Conservation (phyloP, 805 yeast genomes). For the Sporopachydermia lactativora region DNA sequence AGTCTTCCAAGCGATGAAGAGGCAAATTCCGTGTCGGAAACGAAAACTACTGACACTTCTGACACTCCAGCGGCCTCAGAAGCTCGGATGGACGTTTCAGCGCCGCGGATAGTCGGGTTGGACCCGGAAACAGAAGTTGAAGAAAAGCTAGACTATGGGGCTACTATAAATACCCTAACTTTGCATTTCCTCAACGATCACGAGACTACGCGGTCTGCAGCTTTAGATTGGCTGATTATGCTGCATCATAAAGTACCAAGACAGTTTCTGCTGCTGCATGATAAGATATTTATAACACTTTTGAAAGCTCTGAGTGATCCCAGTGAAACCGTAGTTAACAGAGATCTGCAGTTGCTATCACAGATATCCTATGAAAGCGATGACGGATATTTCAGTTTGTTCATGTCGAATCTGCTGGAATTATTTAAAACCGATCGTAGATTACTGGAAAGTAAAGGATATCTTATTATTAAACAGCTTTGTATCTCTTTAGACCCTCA, state of each 20-base stretch:
- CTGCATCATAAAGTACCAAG: conserved; percentile 58
- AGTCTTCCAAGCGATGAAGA: conserved; percentile 27
- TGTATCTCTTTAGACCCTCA: conserved; percentile 75
- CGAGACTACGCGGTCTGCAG: conserved; percentile 70
- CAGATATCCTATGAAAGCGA: conserved; percentile 58
- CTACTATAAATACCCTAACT: conserved; percentile 59
- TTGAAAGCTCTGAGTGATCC: conserved; percentile 62
- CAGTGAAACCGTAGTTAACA: conserved; percentile 62
- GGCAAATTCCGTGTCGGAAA: conserved; percentile 26
- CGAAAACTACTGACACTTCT: conserved; percentile 6
- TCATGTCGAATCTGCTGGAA: conserved; percentile 55
- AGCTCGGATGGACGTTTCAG: conserved; percentile 12
- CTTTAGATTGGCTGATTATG: conserved; percentile 81
- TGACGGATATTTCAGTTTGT: conserved; percentile 61
- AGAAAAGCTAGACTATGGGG: conserved; percentile 31
- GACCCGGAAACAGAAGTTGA: conserved; percentile 8
- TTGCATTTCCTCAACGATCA: conserved; percentile 60
- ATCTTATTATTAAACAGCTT: conserved; percentile 69
- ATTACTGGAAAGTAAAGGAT: conserved; percentile 58
- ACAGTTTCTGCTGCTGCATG: conserved; percentile 31
- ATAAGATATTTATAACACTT: conserved; percentile 60
- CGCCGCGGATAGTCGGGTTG: conserved; percentile 7
- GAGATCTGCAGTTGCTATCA: conserved; percentile 58
- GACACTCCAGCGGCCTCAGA: not conserved
- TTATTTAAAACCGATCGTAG: conserved; percentile 59